Evolutionary conservation across 768 basidiomycete species (phyloP), one percentile per base, ranked within the genome.

Genomic region (Gloeopeniophorella convolvens): DNA sequence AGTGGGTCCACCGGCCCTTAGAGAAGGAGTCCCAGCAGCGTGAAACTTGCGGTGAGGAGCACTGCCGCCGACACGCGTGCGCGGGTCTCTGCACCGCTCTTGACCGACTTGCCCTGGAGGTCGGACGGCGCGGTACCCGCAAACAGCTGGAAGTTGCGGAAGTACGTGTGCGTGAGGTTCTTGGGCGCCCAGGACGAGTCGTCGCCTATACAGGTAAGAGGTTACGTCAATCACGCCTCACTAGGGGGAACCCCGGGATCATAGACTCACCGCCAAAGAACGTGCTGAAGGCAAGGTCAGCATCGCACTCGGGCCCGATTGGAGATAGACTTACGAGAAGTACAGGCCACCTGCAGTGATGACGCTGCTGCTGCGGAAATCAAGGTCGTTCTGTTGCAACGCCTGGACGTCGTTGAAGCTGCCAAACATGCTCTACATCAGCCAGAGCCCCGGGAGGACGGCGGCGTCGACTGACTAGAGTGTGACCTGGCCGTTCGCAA

Each of bases 121-220:
- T 56, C 28, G 4, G 57, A 58, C 10, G 54, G 49, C 10, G 45
- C 42, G n/a, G 46, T 58, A 27, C 55, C 34, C 3, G 50, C 57
- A 26, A 42, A 88, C 30, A 89, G 65, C 40, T 72, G 70, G 47
- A 92, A 71, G 64, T 89, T 85, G 55, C 85, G 80, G 71, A 77
- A 92, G 64, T 85, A 91, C 1, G 83, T 82, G 60, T 84, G 77
- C 5, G 82, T 79, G 1, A 76, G 77, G 4, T 72, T 65, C 5
- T 83, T 77, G 0, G 87, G 82, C 20, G 84, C 83, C 85, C 85
- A 93, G 30, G 75, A 75, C 4, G 68, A 49, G 60, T 93, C 85
- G 51, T 73, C 73, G 20, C 84, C 81, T 78, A 56, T 34, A 26
- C 31, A 27, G 13, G 18, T 28, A 52, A 39, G n/a, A 28, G 37